phyloP scores from a whole-genome alignment of 495 filamentous ascomycete species.

The Niebla homalea region DNA sequence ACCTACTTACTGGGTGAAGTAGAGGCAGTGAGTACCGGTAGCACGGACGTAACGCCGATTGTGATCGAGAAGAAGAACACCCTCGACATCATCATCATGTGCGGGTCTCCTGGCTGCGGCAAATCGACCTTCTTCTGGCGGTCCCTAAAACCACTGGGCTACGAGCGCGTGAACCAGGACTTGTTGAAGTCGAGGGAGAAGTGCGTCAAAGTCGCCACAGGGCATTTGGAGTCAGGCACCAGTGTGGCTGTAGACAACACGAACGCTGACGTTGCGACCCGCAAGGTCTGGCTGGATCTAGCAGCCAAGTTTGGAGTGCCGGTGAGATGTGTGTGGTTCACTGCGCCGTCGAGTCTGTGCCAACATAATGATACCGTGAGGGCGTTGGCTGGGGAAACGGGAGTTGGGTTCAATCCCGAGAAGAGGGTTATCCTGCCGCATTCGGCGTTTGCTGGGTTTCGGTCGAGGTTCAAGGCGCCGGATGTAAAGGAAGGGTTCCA shows the following conservation, averaged over 20 bases:
- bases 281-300: constrained; percentile 61
- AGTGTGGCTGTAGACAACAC: constrained; percentile 73
- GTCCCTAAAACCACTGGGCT: constrained; percentile 63
- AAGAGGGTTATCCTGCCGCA: constrained; percentile 57
- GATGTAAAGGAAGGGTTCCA: constrained; percentile 68
- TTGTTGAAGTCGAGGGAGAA: constrained; percentile 74
- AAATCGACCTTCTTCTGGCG: constrained; percentile 86
- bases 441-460: constrained; percentile 66
- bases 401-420: constrained; percentile 52
- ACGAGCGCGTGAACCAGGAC: constrained; percentile 84
- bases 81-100: constrained; percentile 70
- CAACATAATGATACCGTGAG: constrained; percentile 84
- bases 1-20: constrained; percentile 28
- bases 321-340: constrained; percentile 80
- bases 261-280: constrained; percentile 64
- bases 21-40: constrained; percentile 3
- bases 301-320: constrained; percentile 56
- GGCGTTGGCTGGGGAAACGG: constrained; percentile 41
- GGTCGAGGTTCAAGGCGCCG: constrained; percentile 56
- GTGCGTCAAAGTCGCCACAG: constrained; percentile 65
- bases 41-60: constrained; percentile 13
- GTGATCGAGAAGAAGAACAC: constrained; percentile 49
- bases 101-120: constrained; percentile 76
- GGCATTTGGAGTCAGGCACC: constrained; percentile 54
- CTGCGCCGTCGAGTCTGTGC: constrained; percentile 55